Percentiles rank a stretch among this genome's conserved stretches.
phyloP scores from a whole-genome alignment of 2,329 filamentous ascomycete species.

The Aquanectria penicillioides region DNA sequence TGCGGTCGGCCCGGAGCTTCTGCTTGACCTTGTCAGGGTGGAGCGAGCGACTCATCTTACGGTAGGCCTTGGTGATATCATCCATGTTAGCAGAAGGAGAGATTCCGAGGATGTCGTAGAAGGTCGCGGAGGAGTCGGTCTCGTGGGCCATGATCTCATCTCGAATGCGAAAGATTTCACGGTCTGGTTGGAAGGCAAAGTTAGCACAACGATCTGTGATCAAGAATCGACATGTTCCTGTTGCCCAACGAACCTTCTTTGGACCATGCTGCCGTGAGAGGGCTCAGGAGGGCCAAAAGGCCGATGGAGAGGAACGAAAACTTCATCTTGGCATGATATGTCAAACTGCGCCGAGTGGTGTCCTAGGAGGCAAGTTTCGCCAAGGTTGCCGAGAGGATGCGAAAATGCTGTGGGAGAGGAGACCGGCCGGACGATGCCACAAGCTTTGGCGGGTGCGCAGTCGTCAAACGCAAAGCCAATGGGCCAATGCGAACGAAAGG shows the following conservation, averaged over 20 bases:
- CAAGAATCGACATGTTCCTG: not conserved
- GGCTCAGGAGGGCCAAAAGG: constrained; percentile 73
- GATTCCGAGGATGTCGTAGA: constrained; percentile 93
- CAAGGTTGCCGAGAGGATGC: not conserved
- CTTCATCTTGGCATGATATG: constrained; percentile 72
- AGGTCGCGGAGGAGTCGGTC: constrained; percentile 78
- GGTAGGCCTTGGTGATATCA: constrained; percentile 93
- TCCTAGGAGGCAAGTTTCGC: constrained; percentile 1
- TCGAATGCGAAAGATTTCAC: constrained; percentile 95
- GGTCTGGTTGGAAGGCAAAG: constrained; percentile 66
- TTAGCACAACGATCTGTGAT: constrained; percentile 11
- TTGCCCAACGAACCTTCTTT: constrained; percentile 75
- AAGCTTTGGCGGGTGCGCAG: not conserved
- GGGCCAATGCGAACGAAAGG: constrained; percentile 1
- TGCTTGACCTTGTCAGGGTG: constrained; percentile 98
- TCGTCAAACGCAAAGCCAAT: constrained; percentile 13
- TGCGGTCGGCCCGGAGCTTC: constrained; percentile 77
- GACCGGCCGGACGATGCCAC: not conserved
- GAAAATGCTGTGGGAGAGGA: not conserved
- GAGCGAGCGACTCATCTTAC: constrained; percentile 82
- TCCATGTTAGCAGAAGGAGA: constrained; percentile 78
- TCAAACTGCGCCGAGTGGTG: not conserved
- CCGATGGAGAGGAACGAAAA: constrained; percentile 72
- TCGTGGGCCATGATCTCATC: constrained; percentile 89
- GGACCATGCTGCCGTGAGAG: constrained; percentile 79